Base-by-base conservation (phyloP, 2,329 filamentous ascomycete species). In the Pseudogymnoascus sp. region DNA sequence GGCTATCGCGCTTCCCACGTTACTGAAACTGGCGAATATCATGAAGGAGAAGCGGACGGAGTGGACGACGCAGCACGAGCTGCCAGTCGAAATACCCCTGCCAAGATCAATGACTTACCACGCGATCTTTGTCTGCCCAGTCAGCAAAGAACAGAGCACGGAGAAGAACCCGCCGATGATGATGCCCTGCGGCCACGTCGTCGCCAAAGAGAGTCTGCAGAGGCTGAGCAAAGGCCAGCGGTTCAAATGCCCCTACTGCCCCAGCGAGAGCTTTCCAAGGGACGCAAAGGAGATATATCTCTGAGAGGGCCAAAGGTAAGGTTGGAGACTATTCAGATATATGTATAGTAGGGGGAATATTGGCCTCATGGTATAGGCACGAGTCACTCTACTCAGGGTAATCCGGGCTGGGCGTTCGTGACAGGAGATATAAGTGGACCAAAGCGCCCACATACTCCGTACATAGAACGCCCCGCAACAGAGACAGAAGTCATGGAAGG, bases 221-320 rank as follows among this genome's bases (percentile, higher is more conserved):
- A 87, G 86, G 70, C 80, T 97, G 42, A 87, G 87, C 61, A 96
- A 95, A 75, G 87, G 88, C 0, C 82, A 79, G 42, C 80, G 88
- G 64, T 95, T 95, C 80, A 99, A 99, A 74, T 99, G 94, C 70
- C 94, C 94, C 0, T 99, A 99, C 72, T 99, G 94, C 72, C 94
- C 94, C 0, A 85, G 78, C 31, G 93, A 97, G 75, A 91, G 90
- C 52, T 81, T 87, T 66, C 79, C 89, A 1, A 86, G 84, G 67
- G 91, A 97, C 61, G 90, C 92, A 15, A 70, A 63, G 62, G 64
- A 71, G 59, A 70, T 73, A 33, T 63, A 63, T 39, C 36, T 63
- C 9, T 63, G 45, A 55, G 9, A 5, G 48, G 8, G n/a, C 25
- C 5, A 9, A 13, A 21, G 48, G n/a, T 18, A 55, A 18, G 29